Conservation (phyloP, 2,329 filamentous ascomycete genomes). For the Fusarium secorum region DNA sequence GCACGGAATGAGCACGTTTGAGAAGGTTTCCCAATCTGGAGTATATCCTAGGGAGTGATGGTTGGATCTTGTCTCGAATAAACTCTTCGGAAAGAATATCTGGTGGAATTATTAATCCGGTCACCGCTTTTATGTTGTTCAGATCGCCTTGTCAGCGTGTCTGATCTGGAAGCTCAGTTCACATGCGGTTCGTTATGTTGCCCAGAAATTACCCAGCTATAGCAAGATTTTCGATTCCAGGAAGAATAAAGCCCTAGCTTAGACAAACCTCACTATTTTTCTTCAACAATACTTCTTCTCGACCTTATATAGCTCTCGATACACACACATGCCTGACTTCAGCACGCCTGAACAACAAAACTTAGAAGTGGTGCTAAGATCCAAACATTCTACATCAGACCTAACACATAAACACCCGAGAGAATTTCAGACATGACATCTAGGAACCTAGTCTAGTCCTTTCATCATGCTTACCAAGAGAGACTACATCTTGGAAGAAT, state of each 20-base stretch:
- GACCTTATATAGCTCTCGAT: too few species aligned
- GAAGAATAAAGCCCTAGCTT: too few species aligned
- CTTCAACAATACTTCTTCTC: accelerated
- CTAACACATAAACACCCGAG: too few species aligned
- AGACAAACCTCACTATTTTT: neutral
- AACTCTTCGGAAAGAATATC: neutral
- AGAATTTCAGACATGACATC: neutral
- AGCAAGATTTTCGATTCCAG: neutral
- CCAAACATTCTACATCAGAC: neutral
- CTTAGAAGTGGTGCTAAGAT: too few species aligned
- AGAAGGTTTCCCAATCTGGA: conserved; percentile 4
- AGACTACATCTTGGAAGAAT: neutral
- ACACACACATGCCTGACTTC: accelerated
- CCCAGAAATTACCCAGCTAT: neutral
- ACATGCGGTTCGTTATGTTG: neutral
- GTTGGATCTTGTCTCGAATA: neutral
- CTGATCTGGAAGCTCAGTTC: neutral
- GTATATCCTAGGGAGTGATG: neutral
- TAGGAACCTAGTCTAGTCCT: neutral
- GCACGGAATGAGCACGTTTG: conserved; percentile 14
- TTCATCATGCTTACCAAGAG: neutral
- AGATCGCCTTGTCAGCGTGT: accelerated
- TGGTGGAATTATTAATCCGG: too few species aligned
- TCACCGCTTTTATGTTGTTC: neutral
- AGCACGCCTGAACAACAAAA: neutral